Conservation (phyloP, 352 stramenopile genomes). For the Lagenidium sp. region DNA sequence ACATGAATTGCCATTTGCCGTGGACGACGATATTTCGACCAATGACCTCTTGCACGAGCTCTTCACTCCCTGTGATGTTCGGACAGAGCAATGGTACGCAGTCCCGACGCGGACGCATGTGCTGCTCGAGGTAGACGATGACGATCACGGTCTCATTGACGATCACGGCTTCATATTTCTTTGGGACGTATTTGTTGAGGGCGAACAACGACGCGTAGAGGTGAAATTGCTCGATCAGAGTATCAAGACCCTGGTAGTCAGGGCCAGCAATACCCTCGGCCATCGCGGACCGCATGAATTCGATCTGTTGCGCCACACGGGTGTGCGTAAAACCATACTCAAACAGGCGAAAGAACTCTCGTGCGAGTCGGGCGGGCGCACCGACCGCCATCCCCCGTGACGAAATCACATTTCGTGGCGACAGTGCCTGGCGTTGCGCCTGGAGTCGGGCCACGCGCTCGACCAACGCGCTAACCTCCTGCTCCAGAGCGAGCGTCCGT, state of each 20-base stretch:
- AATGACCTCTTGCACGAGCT: conserved; percentile 41
- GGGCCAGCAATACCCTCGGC: conserved; percentile 26
- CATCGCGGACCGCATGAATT: conserved; percentile 53
- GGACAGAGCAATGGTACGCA: conserved; percentile 37
- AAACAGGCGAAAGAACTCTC: conserved; percentile 50
- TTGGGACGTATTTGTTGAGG: conserved; percentile 21
- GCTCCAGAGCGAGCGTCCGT: conserved; percentile 25
- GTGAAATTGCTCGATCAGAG: conserved; percentile 40
- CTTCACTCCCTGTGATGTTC: conserved; percentile 22
- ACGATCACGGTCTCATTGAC: conserved; percentile 35
- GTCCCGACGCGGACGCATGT: conserved; percentile 26
- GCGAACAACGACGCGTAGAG: conserved; percentile 34
- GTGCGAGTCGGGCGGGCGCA: conserved; percentile 20
- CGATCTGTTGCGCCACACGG: too few species aligned
- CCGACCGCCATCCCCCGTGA: conserved; percentile 17
- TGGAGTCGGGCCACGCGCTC: conserved; percentile 29
- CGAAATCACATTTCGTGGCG: conserved; percentile 23
- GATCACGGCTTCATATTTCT: conserved; percentile 22
- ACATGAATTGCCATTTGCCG: conserved; percentile 43
- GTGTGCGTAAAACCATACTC: conserved; percentile 8
- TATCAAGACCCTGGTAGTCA: conserved; percentile 39
- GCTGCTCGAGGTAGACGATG: conserved; percentile 26
- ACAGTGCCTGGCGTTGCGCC: conserved; percentile 17
- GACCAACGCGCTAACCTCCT: conserved; percentile 29
- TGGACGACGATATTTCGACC: conserved; percentile 24